Conservation (phyloP, 2,329 filamentous ascomycete genomes). For the Parastagonospora nodorum region DNA sequence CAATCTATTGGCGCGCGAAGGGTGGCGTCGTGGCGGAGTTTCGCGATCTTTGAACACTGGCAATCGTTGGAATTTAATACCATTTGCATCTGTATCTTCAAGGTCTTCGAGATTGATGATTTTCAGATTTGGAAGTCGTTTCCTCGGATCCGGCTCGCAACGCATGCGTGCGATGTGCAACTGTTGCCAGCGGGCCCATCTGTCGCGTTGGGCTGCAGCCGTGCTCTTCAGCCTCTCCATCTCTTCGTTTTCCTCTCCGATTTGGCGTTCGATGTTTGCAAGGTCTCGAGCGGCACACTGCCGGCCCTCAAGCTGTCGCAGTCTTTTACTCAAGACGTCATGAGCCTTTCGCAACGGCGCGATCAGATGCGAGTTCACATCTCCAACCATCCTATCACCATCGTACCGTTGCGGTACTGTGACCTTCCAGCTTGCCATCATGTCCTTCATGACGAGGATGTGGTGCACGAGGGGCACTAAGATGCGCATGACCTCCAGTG, state of each 20-base stretch:
- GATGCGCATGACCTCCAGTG: constrained; percentile 20
- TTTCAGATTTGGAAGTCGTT: constrained; percentile 8
- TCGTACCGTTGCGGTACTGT: constrained; percentile 14
- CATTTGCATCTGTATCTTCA: constrained; percentile 47
- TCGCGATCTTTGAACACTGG: constrained; percentile 44
- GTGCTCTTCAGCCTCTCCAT: constrained; percentile 2
- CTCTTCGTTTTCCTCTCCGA: constrained; percentile 9
- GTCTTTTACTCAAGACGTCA: constrained; percentile 2
- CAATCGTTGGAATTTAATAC: constrained; percentile 46
- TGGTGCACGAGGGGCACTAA: constrained; percentile 17
- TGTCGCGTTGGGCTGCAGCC: constrained; percentile 1
- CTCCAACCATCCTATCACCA: constrained; percentile 27
- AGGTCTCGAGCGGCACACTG: constrained; percentile 8
- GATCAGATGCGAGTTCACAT: constrained; percentile 31
- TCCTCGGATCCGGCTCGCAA: constrained; percentile 25
- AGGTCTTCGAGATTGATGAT: constrained; percentile 17
- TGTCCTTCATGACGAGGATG: constrained; percentile 32
- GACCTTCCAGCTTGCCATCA: constrained; percentile 28
- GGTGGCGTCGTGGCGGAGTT: constrained; percentile 16
- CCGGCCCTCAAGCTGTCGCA: constrained; percentile 10
- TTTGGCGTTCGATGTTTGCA: constrained; percentile 6
- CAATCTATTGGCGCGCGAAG: constrained; percentile 11
- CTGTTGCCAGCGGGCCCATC: constrained; percentile 34
- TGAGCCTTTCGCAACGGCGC: constrained; percentile 26
- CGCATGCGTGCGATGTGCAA: constrained; percentile 33